Conservation (phyloP, 2,329 filamentous ascomycete genomes). For the Lachnum nothofagi region DNA sequence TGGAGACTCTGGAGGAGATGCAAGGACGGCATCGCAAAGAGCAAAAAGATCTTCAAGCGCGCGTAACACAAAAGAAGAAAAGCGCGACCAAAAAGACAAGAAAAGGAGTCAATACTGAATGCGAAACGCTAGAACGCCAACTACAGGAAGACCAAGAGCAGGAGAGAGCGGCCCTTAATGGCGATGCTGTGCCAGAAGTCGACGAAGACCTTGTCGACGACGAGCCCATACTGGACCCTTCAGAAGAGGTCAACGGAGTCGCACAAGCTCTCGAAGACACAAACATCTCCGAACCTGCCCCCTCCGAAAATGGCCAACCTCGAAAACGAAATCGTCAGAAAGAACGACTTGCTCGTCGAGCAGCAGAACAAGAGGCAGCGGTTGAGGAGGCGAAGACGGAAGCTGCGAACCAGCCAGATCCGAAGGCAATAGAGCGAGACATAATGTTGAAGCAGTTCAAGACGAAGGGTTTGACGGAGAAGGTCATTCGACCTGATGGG, state of each 20-base stretch:
- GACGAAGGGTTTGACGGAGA: conserved; percentile 61
- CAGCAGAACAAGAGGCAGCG: conserved; percentile 73
- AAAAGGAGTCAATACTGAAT: conserved; percentile 71
- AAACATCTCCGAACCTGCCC: conserved; percentile 19
- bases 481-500: conserved; percentile 81
- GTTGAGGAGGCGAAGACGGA: conserved; percentile 66
- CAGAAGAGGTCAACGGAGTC: conserved; percentile 17
- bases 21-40: conserved; percentile 82
- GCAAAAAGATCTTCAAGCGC: conserved; percentile 75
- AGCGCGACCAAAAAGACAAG: conserved; percentile 82
- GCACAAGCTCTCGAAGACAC: conserved; percentile 20
- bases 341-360: conserved; percentile 80
- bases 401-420: conserved; percentile 68
- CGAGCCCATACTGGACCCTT: conserved; percentile 2
- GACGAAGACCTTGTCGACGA: conserved; percentile 18
- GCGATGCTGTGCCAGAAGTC: conserved; percentile 17
- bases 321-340: conserved; percentile 86
- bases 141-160: conserved; percentile 61
- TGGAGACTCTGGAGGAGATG: conserved; percentile 66
- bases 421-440: conserved; percentile 62
- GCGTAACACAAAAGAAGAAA: conserved; percentile 94
- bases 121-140: conserved; percentile 62
- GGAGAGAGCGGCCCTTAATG: conserved; percentile 48
- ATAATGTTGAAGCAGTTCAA: conserved; percentile 66
- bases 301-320: conserved; percentile 24